These are phyloP conservation scores for Nicotiana attenuata DNA, from an alignment of 257 asterid genomes.

Conservation along the genomic window DNA sequence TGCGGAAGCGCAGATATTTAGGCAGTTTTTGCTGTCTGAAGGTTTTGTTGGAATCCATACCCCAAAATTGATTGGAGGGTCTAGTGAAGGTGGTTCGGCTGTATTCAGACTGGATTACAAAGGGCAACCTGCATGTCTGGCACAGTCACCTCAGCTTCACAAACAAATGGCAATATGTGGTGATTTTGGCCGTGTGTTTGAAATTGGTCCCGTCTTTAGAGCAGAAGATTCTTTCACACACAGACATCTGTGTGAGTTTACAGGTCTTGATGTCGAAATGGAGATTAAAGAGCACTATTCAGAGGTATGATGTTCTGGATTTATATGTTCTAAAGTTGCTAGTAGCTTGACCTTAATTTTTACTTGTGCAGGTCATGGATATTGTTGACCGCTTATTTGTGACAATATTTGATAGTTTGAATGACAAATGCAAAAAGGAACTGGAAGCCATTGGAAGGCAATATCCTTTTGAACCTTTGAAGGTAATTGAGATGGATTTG, in stretches of 20 bases:
- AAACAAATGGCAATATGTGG: slow-evolving; percentile 90
- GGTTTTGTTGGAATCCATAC: slow-evolving; percentile 73
- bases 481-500: slow-evolving; percentile 35
- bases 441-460: slow-evolving; percentile 73
- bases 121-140: slow-evolving; percentile 87
- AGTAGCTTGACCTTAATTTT: background rate
- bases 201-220: slow-evolving; percentile 82
- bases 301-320: slow-evolving; percentile 47
- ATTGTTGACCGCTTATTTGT: slow-evolving; percentile 74
- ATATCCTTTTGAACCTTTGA: slow-evolving; percentile 73
- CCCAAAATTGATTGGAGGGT: slow-evolving; percentile 74
- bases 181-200: slow-evolving; percentile 77
- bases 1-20: slow-evolving; percentile 48
- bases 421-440: slow-evolving; percentile 55
- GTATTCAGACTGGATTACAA: slow-evolving; percentile 74
- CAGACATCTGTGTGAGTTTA: slow-evolving; percentile 89
- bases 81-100: slow-evolving; percentile 95
- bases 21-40: slow-evolving; percentile 50
- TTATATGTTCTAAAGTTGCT: background rate
- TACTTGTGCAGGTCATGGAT: slow-evolving; percentile 76
- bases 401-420: slow-evolving; percentile 60
- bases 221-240: slow-evolving; percentile 92
- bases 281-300: slow-evolving; percentile 78
- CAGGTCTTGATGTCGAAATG: slow-evolving; percentile 94
- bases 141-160: slow-evolving; percentile 95